Conservation (phyloP, 2,329 filamentous ascomycete species). For the Malbranchea zuffiana region DNA sequence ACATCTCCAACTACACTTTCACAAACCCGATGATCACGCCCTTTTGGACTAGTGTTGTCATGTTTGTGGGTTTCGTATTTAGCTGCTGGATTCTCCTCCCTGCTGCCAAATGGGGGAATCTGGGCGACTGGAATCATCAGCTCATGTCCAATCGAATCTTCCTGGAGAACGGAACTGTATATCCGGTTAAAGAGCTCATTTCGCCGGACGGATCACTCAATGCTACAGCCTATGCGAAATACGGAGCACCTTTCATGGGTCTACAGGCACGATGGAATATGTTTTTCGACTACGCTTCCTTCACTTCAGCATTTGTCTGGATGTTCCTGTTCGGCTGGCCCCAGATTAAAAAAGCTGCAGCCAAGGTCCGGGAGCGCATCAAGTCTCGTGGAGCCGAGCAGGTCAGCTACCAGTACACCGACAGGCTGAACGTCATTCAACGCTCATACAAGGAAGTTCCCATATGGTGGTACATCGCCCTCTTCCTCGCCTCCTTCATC, state of each 20-base stretch:
- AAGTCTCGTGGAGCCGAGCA: constrained; percentile 1
- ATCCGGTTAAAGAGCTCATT: too few relatives aligned
- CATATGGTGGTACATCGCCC: constrained; percentile 45
- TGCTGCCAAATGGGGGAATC: too few relatives aligned
- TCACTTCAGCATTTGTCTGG: constrained; percentile 49
- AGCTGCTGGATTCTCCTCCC: too few relatives aligned
- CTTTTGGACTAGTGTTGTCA: constrained; percentile 50
- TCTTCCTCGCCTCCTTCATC: constrained; percentile 43
- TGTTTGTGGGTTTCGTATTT: constrained; percentile 46
- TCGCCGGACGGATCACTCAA: too few relatives aligned
- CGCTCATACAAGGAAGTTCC: constrained; percentile 49
- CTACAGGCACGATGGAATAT: constrained; percentile 48
- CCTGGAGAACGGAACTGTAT: too few relatives aligned
- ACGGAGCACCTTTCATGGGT: constrained; percentile 48
- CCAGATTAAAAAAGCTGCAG: constrained; percentile 31
- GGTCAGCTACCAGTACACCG: constrained; percentile 47
- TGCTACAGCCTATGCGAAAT: constrained; percentile 34
- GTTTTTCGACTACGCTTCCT: constrained; percentile 52
- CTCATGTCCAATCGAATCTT: too few relatives aligned
- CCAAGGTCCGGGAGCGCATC: constrained; percentile 19
- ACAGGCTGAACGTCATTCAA: constrained; percentile 50
- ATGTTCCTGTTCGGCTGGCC: constrained; percentile 46
- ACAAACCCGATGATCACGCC: constrained; percentile 41
- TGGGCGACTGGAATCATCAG: too few relatives aligned
- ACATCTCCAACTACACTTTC: constrained; percentile 43